Percentiles rank a stretch among this genome's conserved stretches.
Conservation (phyloP, 129 eudicot species). For the Mikania micrantha region DNA sequence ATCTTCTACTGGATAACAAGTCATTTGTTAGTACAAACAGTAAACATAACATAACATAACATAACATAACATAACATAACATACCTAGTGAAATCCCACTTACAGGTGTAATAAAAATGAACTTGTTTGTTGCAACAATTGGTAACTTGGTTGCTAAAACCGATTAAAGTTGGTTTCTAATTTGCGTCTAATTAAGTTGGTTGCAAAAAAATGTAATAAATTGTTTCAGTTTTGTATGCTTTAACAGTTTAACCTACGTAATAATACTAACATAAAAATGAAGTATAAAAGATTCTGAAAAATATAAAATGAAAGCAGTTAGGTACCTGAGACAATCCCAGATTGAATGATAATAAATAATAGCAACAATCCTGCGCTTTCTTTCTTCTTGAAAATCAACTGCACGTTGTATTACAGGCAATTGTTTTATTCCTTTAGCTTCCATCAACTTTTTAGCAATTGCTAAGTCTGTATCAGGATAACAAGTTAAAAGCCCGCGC, state of each 20-base stretch:
- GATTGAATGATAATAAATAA: constrained; percentile 71
- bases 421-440: constrained; percentile 86
- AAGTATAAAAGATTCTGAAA: neutral
- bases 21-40: neutral
- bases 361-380: constrained; percentile 54
- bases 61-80: too few species aligned
- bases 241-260: neutral
- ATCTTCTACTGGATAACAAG: neutral
- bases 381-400: constrained; percentile 57
- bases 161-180: neutral
- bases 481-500: constrained; percentile 86
- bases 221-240: neutral
- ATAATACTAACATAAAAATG: neutral
- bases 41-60: too few species aligned
- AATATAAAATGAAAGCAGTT: neutral
- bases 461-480: constrained; percentile 91
- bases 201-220: neutral
- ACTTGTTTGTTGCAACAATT: neutral
- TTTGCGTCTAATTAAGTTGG: neutral
- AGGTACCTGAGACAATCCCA: constrained; percentile 70
- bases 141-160: neutral
- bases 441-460: constrained; percentile 92
- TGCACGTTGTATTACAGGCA: constrained; percentile 76
- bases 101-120: too few species aligned
- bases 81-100: too few species aligned